phyloP scores from a whole-genome alignment of 352 stramenopile species.

The Halophytophthora batemanensis region DNA sequence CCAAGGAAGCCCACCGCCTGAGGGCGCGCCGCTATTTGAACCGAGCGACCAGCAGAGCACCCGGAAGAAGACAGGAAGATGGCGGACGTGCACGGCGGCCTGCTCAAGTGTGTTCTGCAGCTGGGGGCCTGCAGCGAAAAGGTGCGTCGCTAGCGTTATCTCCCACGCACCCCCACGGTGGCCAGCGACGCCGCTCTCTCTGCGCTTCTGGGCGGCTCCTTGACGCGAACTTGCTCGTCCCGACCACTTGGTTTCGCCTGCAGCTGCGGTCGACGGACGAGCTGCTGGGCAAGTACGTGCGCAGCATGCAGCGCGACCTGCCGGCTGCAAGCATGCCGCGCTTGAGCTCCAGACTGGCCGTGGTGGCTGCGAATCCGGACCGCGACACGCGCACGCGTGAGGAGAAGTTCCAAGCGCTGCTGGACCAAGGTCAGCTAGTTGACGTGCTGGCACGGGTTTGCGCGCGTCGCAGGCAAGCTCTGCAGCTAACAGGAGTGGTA shows the following conservation, averaged over 20 bases:
- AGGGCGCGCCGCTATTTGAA: neutral
- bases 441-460: neutral
- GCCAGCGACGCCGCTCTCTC: neutral
- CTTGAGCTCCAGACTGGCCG: slow-evolving; percentile 58
- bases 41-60: neutral
- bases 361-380: slow-evolving; percentile 39
- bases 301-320: slow-evolving; percentile 34
- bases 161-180: too few species aligned
- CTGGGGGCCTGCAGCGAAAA: slow-evolving; percentile 73
- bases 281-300: slow-evolving; percentile 38
- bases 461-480: too few species aligned
- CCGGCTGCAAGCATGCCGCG: slow-evolving; percentile 44
- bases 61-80: slow-evolving; percentile 15
- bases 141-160: slow-evolving; percentile 20
- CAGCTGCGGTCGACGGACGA: slow-evolving; percentile 61
- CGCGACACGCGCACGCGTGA: slow-evolving; percentile 29
- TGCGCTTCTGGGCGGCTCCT: neutral
- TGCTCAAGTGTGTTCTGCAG: slow-evolving; percentile 78
- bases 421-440: slow-evolving; percentile 28
- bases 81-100: slow-evolving; percentile 49
- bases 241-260: neutral
- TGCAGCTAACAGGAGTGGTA: neutral
- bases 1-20: slow-evolving; percentile 3
- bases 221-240: neutral
- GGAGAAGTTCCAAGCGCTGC: slow-evolving; percentile 56